phyloP scores from a whole-genome alignment of 2,329 filamentous ascomycete genomes.

The Akanthomyces dipterigenus region DNA sequence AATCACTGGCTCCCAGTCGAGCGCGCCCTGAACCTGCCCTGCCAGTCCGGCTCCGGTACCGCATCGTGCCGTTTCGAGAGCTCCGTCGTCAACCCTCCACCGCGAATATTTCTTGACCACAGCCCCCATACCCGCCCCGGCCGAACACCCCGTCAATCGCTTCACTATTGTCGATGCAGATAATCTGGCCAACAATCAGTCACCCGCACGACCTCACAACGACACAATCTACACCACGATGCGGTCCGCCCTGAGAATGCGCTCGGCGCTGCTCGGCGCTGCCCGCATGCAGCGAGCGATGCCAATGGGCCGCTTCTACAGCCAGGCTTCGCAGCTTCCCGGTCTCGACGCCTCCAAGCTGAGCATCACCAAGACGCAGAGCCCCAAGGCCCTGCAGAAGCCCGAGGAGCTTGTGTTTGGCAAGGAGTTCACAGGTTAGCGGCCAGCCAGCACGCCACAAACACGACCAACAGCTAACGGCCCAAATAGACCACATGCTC shows the following conservation, averaged over 20 bases:
- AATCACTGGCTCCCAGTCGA: neutral
- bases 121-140: neutral
- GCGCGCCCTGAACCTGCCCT: neutral
- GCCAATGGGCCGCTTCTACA: slow-evolving; percentile 36
- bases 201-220: neutral
- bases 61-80: slow-evolving; percentile 2
- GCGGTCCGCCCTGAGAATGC: slow-evolving; percentile 19
- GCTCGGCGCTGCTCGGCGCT: slow-evolving; percentile 28
- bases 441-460: neutral
- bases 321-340: slow-evolving; percentile 48
- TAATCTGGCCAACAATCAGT: neutral
- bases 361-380: slow-evolving; percentile 63
- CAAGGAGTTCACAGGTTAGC: slow-evolving; percentile 74
- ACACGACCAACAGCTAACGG: neutral
- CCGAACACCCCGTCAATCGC: neutral
- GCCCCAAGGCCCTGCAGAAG: slow-evolving; percentile 67
- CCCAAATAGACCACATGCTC: slow-evolving; percentile 81
- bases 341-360: slow-evolving; percentile 75
- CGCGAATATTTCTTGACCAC: neutral
- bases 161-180: neutral
- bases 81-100: neutral
- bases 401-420: slow-evolving; percentile 85
- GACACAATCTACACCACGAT: slow-evolving; percentile 6
- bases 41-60: slow-evolving; percentile 3
- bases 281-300: slow-evolving; percentile 30